These are phyloP conservation scores for Nakazawaea holstii DNA, from an alignment of 805 yeast genomes.

Conservation along the genomic window DNA sequence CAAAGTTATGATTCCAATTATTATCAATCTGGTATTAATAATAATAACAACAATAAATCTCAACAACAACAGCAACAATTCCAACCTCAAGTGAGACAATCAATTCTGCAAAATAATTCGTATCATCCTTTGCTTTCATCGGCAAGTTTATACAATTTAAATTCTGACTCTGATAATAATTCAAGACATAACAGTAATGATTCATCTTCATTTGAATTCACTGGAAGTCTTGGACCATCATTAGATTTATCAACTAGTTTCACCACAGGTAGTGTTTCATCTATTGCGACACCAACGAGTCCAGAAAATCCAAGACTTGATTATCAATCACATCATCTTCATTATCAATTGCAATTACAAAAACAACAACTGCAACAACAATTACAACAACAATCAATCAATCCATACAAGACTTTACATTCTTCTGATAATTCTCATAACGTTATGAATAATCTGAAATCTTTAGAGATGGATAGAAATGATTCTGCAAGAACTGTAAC, in stretches of 20 bases:
- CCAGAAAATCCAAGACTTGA: slow-evolving; percentile 1
- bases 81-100: neutral
- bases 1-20: slow-evolving; percentile 1
- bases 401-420: neutral
- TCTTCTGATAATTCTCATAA: neutral
- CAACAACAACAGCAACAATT: neutral
- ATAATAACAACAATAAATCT: neutral
- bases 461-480: no score
- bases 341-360: neutral
- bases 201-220: neutral
- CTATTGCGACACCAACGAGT: slow-evolving; percentile 10
- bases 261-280: slow-evolving; percentile 7
- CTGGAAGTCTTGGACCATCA: slow-evolving; percentile 1
- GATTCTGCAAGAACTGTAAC: no score
- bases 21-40: slow-evolving; percentile 12
- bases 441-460: neutral
- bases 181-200: slow-evolving; percentile 4
- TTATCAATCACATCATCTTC: neutral
- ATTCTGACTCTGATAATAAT: neutral
- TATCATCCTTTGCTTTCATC: slow-evolving; percentile 2
- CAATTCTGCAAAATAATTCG: neutral
- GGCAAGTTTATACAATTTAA: slow-evolving; percentile 4
- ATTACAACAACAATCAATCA: neutral
- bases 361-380: slow-evolving; percentile 1
- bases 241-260: slow-evolving; percentile 6